These are phyloP conservation scores for Parsonsia alboflavescens DNA, from an alignment of 257 asterid species.

Conservation along the genomic window DNA sequence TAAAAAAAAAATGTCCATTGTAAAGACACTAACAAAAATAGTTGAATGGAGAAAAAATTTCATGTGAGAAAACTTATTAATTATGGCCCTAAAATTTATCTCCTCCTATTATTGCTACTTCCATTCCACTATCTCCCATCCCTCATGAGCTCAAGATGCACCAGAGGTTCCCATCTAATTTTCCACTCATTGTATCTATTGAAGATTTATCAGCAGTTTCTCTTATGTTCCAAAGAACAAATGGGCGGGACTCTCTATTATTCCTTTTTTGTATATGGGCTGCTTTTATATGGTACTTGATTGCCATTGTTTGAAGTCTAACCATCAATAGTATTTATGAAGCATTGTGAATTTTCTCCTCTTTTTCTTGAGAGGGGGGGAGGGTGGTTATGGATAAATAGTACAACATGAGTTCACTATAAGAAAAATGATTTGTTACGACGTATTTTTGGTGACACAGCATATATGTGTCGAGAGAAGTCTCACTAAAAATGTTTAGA, in stretches of 20 bases:
- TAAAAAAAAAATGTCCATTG: no score
- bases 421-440: no score
- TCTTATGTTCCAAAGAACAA: not conserved
- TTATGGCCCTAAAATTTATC: not conserved
- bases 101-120: not conserved
- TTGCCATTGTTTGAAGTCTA: not conserved
- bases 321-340: not conserved
- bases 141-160: conserved; percentile 12
- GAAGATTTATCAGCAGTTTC: not conserved
- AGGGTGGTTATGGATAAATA: not conserved
- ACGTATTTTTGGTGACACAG: no score
- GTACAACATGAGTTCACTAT: not conserved
- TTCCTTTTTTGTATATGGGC: not conserved
- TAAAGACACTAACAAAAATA: no score
- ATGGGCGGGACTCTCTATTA: not conserved
- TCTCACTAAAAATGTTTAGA: no score
- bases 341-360: not conserved
- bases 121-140: no score
- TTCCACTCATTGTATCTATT: no score
- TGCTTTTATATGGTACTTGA: not conserved
- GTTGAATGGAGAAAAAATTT: not conserved
- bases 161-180: not conserved
- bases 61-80: not conserved
- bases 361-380: no score
- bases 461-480: no score